Percentiles rank a stretch among this genome's conserved stretches.
Conservation (phyloP, 2,329 filamentous ascomycete species). For the Fusarium sp. region DNA sequence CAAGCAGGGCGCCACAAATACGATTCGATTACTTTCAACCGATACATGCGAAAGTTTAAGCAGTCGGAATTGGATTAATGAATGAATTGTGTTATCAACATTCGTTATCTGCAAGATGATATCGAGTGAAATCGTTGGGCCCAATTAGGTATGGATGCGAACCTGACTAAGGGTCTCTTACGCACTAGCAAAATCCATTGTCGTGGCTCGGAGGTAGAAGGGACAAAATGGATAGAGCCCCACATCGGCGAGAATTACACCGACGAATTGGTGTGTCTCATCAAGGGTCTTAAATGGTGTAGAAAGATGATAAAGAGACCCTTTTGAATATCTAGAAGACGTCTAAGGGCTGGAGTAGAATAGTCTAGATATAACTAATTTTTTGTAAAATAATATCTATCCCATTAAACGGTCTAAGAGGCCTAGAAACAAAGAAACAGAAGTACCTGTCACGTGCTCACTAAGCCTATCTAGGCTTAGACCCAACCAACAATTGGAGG, state of each 20-base stretch:
- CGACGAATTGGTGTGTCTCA: conserved; percentile 27
- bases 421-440: neutral
- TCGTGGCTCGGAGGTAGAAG: conserved; percentile 48
- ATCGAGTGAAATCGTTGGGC: conserved; percentile 28
- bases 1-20: conserved; percentile 27
- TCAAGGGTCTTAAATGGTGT: conserved; percentile 10
- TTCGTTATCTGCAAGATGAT: neutral
- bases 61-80: neutral
- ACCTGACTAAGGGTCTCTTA: neutral
- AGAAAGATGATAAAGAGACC: neutral
- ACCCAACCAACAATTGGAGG: conserved; percentile 54
- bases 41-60: neutral
- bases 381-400: neutral
- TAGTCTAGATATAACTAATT: fast-evolving
- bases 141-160: conserved; percentile 17
- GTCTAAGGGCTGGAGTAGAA: fast-evolving
- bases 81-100: neutral
- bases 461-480: conserved; percentile 51
- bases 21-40: conserved; percentile 10
- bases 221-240: conserved; percentile 36
- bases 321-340: neutral
- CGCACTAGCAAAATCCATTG: conserved; percentile 25
- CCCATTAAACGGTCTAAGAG: neutral
- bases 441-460: conserved; percentile 37
- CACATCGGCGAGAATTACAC: conserved; percentile 38